A percentile compares a stretch with the other conserved stretches of the same genome.
Conservation (phyloP, 176 grass and related monocot genomes). For the Phoenix dactylifera region DNA sequence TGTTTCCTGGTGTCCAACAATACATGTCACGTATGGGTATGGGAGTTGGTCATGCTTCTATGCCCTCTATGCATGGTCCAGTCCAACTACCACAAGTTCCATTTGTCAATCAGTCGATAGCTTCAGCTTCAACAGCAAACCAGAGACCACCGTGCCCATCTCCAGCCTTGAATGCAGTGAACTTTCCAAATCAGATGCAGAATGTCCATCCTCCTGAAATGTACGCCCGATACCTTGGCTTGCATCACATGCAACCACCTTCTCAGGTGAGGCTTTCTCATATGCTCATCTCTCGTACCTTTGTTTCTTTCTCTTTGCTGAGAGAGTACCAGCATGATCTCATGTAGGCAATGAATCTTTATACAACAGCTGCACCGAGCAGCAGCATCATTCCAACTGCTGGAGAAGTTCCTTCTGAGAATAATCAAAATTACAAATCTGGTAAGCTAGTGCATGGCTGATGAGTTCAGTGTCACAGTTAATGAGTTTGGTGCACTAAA, state of each 20-base stretch:
- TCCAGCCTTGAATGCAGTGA: conserved; percentile 23
- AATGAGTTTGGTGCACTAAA: too few relatives aligned
- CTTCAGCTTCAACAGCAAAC: conserved; percentile 25
- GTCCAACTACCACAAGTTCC: conserved; percentile 38
- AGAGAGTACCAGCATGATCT: neutral
- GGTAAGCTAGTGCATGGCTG: neutral
- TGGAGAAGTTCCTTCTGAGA: neutral
- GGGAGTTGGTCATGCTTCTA: conserved; percentile 25
- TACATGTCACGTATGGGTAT: conserved; percentile 47
- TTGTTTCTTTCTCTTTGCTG: neutral
- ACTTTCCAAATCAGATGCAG: conserved; percentile 28
- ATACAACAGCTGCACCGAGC: conserved; percentile 14
- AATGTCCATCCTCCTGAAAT: conserved; percentile 8
- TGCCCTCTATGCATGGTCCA: conserved; percentile 32
- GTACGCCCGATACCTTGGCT: conserved; percentile 27
- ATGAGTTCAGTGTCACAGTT: too few relatives aligned
- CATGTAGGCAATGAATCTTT: conserved; percentile 29
- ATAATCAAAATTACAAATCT: neutral
- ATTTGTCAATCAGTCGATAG: conserved; percentile 27
- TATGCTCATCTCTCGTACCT: neutral
- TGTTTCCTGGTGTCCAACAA: conserved; percentile 51
- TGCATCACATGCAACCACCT: conserved; percentile 19
- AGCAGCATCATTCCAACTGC: conserved; percentile 21
- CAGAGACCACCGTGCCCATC: conserved; percentile 33
- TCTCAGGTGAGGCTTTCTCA: conserved; percentile 38